Evolutionary conservation across 2,329 filamentous ascomycete species (phyloP), one percentile per base, ranked within the genome.

Genomic region (Chaetomiaceae sp.): DNA sequence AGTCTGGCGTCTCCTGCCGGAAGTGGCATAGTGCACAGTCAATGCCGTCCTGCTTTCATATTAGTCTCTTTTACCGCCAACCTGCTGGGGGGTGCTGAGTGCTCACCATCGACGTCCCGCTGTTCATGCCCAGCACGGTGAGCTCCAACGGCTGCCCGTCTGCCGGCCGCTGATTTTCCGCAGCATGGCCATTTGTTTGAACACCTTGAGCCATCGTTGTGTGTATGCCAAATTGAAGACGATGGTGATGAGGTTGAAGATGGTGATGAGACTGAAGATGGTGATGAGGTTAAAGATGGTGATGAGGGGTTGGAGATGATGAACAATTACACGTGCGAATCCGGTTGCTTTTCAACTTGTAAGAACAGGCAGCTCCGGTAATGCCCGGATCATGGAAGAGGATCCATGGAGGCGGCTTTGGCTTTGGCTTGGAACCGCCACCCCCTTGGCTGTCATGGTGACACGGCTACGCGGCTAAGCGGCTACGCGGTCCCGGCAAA

Each of bases 11-110:
- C 16, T 71, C 70, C 60, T 83, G 79, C 41, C 67, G 67, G 62
- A 82, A 83, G 45, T 67, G 75, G 58, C 79, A 81, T 8, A 82
- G 68, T 2, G 76, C 78, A 57, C 77, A 81, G 13, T 48, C 45
- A 20, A 83, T 79, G 21, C 75, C 73, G 60, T 79, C 76, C 77
- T 81, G n/a, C 20, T n/a, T 46, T 37, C 13, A 10, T 49, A 39
- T 45, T 17, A 20, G 30, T 33, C 30, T 12, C 30, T n/a, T 14
- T 33, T 44, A 21, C 40, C 13, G 17, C 6, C 17, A 44, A 45
- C 27, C 25, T 25, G 23, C 5, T 25, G 23, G 5, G 23, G 7
- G 20, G 16, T 17, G 30, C 20, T 16, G 34, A 35, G 21, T 8
- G 38, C 58, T 51, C 35, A 62, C 61, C 75, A 80, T 76, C 0